Base-by-base conservation (phyloP, 2,329 filamentous ascomycete species). In the Botrytis byssoidea region DNA sequence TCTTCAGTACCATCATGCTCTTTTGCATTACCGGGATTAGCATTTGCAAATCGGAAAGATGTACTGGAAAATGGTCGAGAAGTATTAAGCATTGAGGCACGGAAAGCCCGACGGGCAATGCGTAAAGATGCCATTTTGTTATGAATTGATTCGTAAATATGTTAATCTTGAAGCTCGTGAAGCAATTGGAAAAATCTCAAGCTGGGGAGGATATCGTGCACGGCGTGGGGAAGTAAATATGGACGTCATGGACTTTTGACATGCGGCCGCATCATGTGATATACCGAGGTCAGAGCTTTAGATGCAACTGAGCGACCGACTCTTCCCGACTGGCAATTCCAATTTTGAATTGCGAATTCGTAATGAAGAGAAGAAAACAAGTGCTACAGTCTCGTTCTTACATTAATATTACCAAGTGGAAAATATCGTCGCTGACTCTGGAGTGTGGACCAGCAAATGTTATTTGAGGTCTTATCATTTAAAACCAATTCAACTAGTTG, bases 1-100 rank as follows among this genome's bases (percentile, higher is more conserved):
- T 85, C 84, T 71, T 85, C 83, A 35, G 85, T 84, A 18, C 85
- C 89, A 76, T 88, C 85, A 74, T 88, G 85, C 75, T 81, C 82
- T 73, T 78, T 73, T 32, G 79, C 77, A 51, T 80, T 81, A 40
- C 79, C 77, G 29, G 79, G 75, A 12, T 72, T 72, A 40, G 63
- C 46, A 69, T 72, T 72, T 40, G 71, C 51, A 8, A 72, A 72
- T 10, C 71, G 63, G 48, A 60, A 59, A n/a, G 71, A n/a, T 67
- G 71, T 72, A 29, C 37, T 69, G 51, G 71, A 46, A 32, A 72
- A 69, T 8, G 71, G 48, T 68, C 71, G 71, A 59, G 63, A 46
- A 18, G 63, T 48, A 20, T 44, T 72, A 5, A 68, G n/a, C 25
- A 69, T 63, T 55, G 69, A 71, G 69, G 71, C 22, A 40, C 63